These are phyloP conservation scores for Zygotorulaspora danielsina DNA, from an alignment of 805 yeast genomes.

Conservation along the genomic window DNA sequence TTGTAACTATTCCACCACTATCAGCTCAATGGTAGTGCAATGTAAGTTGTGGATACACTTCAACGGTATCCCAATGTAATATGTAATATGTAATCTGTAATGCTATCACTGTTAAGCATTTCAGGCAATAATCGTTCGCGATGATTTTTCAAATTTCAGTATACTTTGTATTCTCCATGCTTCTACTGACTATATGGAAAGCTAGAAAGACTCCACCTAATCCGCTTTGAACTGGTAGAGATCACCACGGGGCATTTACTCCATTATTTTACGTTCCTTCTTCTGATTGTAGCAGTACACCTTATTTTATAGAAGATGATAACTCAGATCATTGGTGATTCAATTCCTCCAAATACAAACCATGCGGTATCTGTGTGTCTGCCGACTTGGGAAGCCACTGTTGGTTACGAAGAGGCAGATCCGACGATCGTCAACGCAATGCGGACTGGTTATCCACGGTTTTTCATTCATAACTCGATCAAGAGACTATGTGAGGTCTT, in stretches of 20 bases:
- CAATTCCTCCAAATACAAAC: conserved; percentile 83
- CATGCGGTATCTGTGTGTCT: conserved; percentile 94
- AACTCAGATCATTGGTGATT: conserved; percentile 54
- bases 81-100: not conserved
- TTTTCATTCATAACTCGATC: conserved; percentile 62
- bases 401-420: conserved; percentile 90
- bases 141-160: conserved; percentile 7
- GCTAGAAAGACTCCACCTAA: no score
- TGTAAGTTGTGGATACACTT: no score
- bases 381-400: conserved; percentile 92
- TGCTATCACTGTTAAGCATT: not conserved
- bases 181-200: no score
- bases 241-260: no score
- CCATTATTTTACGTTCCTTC: no score
- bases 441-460: conserved; percentile 87
- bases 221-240: no score
- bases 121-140: conserved; percentile 3
- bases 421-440: conserved; percentile 72
- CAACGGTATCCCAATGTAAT: not conserved
- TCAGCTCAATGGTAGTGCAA: no score
- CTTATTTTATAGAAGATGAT: conserved; percentile 15
- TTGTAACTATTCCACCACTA: not conserved
- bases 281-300: no score
- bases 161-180: no score
- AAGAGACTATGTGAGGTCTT: conserved; percentile 51